These are phyloP conservation scores for Cicer arietinum DNA, from an alignment of 306 rosid genomes.

Conservation along the genomic window DNA sequence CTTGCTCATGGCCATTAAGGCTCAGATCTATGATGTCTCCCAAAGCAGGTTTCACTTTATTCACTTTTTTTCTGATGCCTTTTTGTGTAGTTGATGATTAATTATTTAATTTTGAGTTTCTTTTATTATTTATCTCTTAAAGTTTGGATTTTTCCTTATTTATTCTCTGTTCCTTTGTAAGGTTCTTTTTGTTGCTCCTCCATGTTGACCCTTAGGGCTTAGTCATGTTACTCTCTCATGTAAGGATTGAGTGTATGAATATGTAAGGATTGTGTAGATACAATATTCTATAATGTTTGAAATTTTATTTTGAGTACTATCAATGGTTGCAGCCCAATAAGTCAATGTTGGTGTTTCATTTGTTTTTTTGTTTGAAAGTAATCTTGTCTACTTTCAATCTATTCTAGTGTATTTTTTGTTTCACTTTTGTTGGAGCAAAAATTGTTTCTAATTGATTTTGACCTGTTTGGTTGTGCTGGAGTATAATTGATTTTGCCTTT, in stretches of 20 bases:
- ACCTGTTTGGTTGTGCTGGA: background rate
- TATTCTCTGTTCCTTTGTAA: too few species aligned
- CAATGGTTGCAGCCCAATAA: background rate
- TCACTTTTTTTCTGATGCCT: background rate
- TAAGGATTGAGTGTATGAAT: background rate
- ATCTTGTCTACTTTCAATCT: constrained; percentile 23
- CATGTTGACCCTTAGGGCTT: constrained; percentile 14
- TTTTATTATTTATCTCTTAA: background rate
- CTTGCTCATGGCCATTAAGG: constrained; percentile 93
- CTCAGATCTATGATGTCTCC: constrained; percentile 98
- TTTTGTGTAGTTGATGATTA: background rate
- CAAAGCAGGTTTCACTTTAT: constrained; percentile 71
- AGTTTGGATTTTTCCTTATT: background rate
- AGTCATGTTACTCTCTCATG: background rate
- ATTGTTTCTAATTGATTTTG: background rate
- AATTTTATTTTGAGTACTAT: background rate
- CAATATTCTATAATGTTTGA: background rate
- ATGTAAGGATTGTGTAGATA: constrained; percentile 1
- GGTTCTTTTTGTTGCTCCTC: background rate
- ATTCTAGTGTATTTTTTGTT: background rate
- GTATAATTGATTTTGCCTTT: background rate
- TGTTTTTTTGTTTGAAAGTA: background rate
- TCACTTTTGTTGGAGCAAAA: background rate
- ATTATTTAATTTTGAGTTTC: background rate
- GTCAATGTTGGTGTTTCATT: background rate